Evolutionary conservation across 2,329 filamentous ascomycete species (phyloP).

Genomic region (Fusarium sp.): DNA sequence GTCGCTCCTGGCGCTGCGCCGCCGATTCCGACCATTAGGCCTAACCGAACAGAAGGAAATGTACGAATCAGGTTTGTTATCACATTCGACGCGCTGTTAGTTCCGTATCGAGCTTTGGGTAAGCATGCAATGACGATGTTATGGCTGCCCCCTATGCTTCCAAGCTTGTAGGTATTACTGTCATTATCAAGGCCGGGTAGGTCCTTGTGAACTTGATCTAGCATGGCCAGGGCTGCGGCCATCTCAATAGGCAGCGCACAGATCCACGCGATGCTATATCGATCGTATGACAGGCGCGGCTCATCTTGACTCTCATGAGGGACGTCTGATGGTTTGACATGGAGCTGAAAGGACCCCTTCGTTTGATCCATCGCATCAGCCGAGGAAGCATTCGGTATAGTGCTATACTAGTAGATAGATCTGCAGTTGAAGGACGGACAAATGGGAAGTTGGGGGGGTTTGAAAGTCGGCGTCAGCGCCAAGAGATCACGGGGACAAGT

Average conservation of each 20-base stretch:
- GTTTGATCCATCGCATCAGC: too few relatives aligned
- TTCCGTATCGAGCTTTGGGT: background rate
- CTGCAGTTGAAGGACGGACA: too few relatives aligned
- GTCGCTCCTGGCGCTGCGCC: background rate
- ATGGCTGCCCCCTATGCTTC: background rate
- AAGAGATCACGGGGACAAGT: too few relatives aligned
- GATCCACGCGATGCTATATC: constrained; percentile 19
- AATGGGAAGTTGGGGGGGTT: too few relatives aligned
- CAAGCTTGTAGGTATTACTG: constrained; percentile 7
- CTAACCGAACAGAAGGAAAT: background rate
- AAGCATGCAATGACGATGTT: background rate
- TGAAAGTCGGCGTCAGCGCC: too few relatives aligned
- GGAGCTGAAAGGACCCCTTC: too few relatives aligned
- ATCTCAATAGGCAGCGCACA: constrained; percentile 16
- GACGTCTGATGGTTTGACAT: too few relatives aligned
- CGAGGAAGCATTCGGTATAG: too few relatives aligned
- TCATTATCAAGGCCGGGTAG: background rate
- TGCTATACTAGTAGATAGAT: too few relatives aligned
- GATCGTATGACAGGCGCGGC: too few relatives aligned
- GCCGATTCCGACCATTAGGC: background rate
- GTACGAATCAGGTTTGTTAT: background rate
- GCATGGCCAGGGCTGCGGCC: constrained; percentile 7
- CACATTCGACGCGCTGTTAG: background rate
- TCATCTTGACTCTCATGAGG: too few relatives aligned
- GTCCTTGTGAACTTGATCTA: background rate